Evolutionary conservation across 2,329 filamentous ascomycete genomes (phyloP).

Genomic region (Fusarium irregulare): DNA sequence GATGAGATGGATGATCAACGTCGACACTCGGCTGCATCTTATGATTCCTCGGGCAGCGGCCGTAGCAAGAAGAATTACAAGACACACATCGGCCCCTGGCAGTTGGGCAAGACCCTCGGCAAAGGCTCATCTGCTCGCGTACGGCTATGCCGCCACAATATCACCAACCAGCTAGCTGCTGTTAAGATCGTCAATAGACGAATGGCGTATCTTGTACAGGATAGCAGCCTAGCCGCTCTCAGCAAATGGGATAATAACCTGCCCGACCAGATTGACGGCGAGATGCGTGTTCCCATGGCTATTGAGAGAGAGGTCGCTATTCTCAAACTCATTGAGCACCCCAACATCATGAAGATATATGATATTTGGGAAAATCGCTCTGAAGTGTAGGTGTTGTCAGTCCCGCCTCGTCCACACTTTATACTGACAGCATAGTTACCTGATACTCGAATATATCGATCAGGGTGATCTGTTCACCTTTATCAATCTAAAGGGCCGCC

Average conservation of each 20-base stretch:
- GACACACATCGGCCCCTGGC: slow-evolving; percentile 92
- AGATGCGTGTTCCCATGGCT: slow-evolving; percentile 82
- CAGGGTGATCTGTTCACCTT: slow-evolving; percentile 85
- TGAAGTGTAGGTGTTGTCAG: slow-evolving; percentile 75
- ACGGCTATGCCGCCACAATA: slow-evolving; percentile 81
- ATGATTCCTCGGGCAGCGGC: slow-evolving; percentile 55
- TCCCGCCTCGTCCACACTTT: background rate
- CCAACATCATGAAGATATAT: slow-evolving; percentile 91
- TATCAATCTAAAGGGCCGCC: slow-evolving; percentile 77
- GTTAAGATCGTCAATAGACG: slow-evolving; percentile 95
- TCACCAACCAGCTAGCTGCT: slow-evolving; percentile 84
- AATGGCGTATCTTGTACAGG: slow-evolving; percentile 82
- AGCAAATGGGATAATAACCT: slow-evolving; percentile 75
- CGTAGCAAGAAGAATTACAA: slow-evolving; percentile 62
- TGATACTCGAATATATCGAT: slow-evolving; percentile 93
- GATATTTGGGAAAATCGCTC: slow-evolving; percentile 98
- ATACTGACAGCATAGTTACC: slow-evolving; percentile 70
- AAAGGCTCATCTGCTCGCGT: slow-evolving; percentile 92
- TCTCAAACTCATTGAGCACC: slow-evolving; percentile 95
- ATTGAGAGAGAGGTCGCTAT: slow-evolving; percentile 96
- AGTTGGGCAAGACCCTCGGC: slow-evolving; percentile 87
- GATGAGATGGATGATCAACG: slow-evolving; percentile 51
- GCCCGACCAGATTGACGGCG: slow-evolving; percentile 66
- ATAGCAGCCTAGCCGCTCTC: slow-evolving; percentile 85
- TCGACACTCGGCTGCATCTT: slow-evolving; percentile 56